Base-by-base conservation (phyloP, 2,329 filamentous ascomycete genomes). In the Sclerotinia trifoliorum region DNA sequence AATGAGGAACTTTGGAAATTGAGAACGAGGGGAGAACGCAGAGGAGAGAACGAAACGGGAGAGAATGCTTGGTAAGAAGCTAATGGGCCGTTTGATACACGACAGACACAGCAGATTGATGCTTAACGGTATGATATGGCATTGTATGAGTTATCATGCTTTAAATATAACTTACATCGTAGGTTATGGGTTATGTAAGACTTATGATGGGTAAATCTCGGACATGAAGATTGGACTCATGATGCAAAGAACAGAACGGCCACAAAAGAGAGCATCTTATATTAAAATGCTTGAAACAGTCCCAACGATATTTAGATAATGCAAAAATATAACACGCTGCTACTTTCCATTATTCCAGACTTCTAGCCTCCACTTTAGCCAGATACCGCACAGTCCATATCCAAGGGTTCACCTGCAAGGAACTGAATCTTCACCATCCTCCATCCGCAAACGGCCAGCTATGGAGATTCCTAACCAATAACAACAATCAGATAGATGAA, bases 381-480 rank as follows among this genome's bases (percentile, higher is more conserved):
- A 39, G 55, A 48, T 32, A 48, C 57, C 35, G 56, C 56, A 46
- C 42, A 29, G 21, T 29, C 19, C 17, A 29, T 5, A 19, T 60
- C 24, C 24, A 29, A n/a, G 55, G 32, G 42, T 60, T 60, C 57
- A 60, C 19, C 57, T 60, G 57, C 57, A 60, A 60, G 57, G 42
- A 60, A 48, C 42, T 60, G 26, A 60, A 60, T 60, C 57, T 60
- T 29, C 3, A 42, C 19, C 39, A 57, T 21, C n/a, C 32, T 46
- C 17, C 42, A 48, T 26, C 42, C 29, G n/a, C 17, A 56, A 35
- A 21, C 19, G 13, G 17, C 39, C 13, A 15, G 15, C 39, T 35
- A 39, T 56, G 21, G 1, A 1, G 26, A 29, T 46, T 46, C 24
- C 26, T 7, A 5, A 60, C 58, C 26, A 61, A 48, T 49, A 49